Evolutionary conservation across 139 green algal species (phyloP), one percentile per base, ranked within the genome.

Genomic region (Chlorella sp.): DNA sequence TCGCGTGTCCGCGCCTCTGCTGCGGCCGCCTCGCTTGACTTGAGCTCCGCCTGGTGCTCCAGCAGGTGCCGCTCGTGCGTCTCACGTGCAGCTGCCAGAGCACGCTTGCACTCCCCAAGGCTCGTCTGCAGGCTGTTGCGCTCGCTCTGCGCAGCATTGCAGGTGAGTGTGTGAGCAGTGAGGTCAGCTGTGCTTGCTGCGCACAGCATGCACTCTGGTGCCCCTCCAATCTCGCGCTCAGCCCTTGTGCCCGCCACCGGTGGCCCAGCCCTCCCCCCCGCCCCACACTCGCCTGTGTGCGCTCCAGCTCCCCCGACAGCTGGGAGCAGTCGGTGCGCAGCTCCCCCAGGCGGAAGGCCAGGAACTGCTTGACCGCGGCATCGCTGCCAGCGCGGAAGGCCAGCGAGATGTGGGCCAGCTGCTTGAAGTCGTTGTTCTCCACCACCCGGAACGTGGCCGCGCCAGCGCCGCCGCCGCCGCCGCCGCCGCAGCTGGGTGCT

Each of bases 341-440:
- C 85, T 98, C 95, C 23, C 89, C 85, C 44, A 98, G 88, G 15
- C 95, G 88, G 75, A 94, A 96, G 0, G 95, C 95, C 73, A 98
- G 86, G 85, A 97, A 97, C 88, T 95, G 89, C 74, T 98, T 98
- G 44, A 98, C 87, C 5, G 92, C 87, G 36, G 90, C 81, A 64
- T 98, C 95, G 56, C 93, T 95, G 56, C 94, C 96, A 1, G 93
- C 92, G 4, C 92, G 84, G 85, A 99, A 97, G 0, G 87, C 83
- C 47, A 99, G 89, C 0, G 91, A 94, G 23, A 99, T 95, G 86
- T 99, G 96, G 1, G 94, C 89, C 74, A 98, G 87, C 69, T 97
- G 94, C 82, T 98, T 98, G 90, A 98, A 98, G 65, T 98, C 94
- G 81, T 98, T 99, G 30, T 94, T 98, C 86, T 99, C 96, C 28